Conservation (phyloP, 2,329 filamentous ascomycete genomes). For the Fusarium phyllophilum region DNA sequence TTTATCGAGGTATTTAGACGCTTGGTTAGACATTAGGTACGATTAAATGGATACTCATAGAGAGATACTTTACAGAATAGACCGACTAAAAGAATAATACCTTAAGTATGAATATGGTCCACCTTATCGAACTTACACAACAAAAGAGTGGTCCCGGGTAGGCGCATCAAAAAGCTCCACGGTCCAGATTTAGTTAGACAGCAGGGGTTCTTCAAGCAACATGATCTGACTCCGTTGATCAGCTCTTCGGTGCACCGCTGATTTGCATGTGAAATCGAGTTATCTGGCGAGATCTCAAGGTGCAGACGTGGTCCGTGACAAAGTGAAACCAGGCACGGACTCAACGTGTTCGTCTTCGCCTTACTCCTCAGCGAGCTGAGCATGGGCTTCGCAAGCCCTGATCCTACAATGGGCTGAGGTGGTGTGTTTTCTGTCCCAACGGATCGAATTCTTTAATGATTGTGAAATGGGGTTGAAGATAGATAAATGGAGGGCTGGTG, state of each 20-base stretch:
- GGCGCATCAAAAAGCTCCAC: background rate
- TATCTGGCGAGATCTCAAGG: constrained; percentile 1
- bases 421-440: constrained; percentile 32
- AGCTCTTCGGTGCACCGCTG: background rate
- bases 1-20: background rate
- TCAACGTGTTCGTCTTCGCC: constrained; percentile 18
- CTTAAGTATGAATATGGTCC: background rate
- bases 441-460: background rate
- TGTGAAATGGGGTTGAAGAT: background rate
- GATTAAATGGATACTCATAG: background rate
- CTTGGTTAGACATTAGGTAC: background rate
- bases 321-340: background rate
- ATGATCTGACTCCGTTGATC: constrained; percentile 15
- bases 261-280: constrained; percentile 15
- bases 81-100: background rate
- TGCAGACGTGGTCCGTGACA: background rate
- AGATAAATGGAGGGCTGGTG: constrained; percentile 9
- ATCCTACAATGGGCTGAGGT: constrained; percentile 29
- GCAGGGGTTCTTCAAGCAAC: background rate
- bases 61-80: background rate
- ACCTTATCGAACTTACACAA: background rate
- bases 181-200: background rate
- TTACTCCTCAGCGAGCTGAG: background rate
- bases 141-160: background rate
- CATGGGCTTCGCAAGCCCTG: constrained; percentile 8